Evolutionary conservation across 768 basidiomycete genomes (phyloP).

Genomic region (Lactifluus pinguis): DNA sequence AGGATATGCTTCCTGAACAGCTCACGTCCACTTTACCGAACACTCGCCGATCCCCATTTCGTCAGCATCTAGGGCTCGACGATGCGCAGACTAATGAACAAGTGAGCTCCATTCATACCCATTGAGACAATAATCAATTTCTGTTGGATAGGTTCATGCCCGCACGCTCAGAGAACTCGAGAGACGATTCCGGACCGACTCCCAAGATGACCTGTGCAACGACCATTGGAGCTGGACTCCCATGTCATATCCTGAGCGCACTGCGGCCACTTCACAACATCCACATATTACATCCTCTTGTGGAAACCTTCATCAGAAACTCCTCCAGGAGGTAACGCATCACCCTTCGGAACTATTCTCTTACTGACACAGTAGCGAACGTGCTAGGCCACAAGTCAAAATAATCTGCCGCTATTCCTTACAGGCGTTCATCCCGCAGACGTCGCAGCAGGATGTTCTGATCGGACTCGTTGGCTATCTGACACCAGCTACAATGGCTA

Average conservation of each 20-base stretch:
- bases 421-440: too few relatives aligned
- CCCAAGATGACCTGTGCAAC: not conserved
- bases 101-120: not conserved
- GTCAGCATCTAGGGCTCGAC: not conserved
- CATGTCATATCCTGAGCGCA: not conserved
- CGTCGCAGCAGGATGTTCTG: not conserved
- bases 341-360: not conserved
- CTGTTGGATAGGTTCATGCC: not conserved
- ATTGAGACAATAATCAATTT: not conserved
- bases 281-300: not conserved
- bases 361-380: not conserved
- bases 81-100: not conserved
- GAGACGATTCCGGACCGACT: too few relatives aligned
- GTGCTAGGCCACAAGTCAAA: not conserved
- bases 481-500: not conserved
- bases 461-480: not conserved
- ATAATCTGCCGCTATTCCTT: not conserved
- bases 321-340: not conserved
- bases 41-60: not conserved
- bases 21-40: not conserved
- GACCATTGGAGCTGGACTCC: not conserved
- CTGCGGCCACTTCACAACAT: not conserved
- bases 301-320: not conserved
- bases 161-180: too few relatives aligned
- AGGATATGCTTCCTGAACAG: not conserved